Evolutionary conservation across 139 green algal species (phyloP).

Genomic region (Chlamydomonas applanata): DNA sequence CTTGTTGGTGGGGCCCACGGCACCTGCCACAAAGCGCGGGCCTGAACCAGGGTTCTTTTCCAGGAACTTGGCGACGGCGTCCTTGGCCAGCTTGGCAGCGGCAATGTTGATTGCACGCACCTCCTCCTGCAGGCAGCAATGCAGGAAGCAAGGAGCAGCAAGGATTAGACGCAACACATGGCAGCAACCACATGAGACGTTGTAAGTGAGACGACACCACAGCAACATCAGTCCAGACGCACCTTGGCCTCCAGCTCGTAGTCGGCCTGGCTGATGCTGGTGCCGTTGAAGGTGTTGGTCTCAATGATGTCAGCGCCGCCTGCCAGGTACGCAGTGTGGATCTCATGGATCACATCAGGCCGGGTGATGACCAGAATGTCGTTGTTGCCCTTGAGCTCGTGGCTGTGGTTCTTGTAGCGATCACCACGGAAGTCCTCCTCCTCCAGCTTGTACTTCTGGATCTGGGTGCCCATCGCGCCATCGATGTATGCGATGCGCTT

Average conservation of each 20-base stretch:
- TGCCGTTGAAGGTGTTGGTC: constrained; percentile 99
- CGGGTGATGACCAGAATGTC: constrained; percentile 93
- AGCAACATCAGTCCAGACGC: neutral
- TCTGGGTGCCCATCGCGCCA: constrained; percentile 94
- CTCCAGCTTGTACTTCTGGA: constrained; percentile 83
- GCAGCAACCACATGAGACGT: no score
- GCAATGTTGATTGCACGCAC: constrained; percentile 16
- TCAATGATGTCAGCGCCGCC: constrained; percentile 96
- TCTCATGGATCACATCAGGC: constrained; percentile 91
- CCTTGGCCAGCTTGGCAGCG: constrained; percentile 87
- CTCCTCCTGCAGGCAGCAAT: constrained; percentile 1
- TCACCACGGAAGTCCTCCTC: constrained; percentile 91
- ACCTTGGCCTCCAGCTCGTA: constrained; percentile 84
- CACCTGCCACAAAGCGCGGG: constrained; percentile 90
- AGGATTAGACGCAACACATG: no score
- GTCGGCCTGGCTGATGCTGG: constrained; percentile 88
- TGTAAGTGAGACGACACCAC: neutral
- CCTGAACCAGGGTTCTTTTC: constrained; percentile 64
- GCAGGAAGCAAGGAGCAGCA: neutral
- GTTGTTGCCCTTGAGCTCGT: constrained; percentile 98
- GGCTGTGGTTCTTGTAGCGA: constrained; percentile 65
- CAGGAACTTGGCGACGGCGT: constrained; percentile 69
- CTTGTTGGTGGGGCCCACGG: constrained; percentile 95
- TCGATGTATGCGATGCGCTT: constrained; percentile 96
- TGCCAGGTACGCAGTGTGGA: constrained; percentile 91